These are phyloP conservation scores for Sequoiadendron giganteum DNA, from an alignment of 75 land plant genomes.

Conservation along the genomic window DNA sequence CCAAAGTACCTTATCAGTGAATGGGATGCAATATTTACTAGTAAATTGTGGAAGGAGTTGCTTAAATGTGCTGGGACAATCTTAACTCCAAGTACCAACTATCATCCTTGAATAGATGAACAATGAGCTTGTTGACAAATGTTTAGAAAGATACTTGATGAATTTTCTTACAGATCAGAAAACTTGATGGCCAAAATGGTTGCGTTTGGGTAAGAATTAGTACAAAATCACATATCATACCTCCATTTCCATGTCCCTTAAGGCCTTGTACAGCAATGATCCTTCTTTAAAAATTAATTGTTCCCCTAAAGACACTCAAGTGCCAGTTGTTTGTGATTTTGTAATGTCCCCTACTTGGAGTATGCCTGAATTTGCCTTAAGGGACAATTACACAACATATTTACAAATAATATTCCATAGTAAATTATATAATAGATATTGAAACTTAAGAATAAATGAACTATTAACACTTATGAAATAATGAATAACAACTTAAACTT, in stretches of 20 bases:
- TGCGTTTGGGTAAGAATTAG: constrained; percentile 18
- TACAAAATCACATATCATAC: constrained; percentile 25
- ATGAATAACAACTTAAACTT: too few relatives aligned
- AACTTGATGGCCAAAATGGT: constrained; percentile 17
- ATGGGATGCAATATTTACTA: background rate
- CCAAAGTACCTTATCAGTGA: background rate
- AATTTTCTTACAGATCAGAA: constrained; percentile 3
- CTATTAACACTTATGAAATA: too few relatives aligned
- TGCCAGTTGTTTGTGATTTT: background rate
- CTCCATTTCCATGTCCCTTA: constrained; percentile 13
- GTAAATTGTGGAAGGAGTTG: background rate
- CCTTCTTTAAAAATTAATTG: background rate
- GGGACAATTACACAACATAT: too few relatives aligned
- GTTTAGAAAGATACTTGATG: constrained; percentile 25
- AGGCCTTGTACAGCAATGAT: constrained; percentile 17
- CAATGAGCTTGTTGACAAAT: constrained; percentile 26
- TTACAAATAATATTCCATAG: too few relatives aligned
- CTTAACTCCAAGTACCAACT: background rate
- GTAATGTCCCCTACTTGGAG: too few relatives aligned
- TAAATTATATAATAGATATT: too few relatives aligned
- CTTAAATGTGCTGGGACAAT: background rate
- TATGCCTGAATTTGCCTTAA: too few relatives aligned
- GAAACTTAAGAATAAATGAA: too few relatives aligned
- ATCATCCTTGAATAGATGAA: constrained; percentile 21
- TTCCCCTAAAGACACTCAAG: background rate